Percentiles rank a stretch among this genome's conserved stretches.
Evolutionary conservation across 2,329 filamentous ascomycete genomes (phyloP).

Genomic region (Alternaria sp.): DNA sequence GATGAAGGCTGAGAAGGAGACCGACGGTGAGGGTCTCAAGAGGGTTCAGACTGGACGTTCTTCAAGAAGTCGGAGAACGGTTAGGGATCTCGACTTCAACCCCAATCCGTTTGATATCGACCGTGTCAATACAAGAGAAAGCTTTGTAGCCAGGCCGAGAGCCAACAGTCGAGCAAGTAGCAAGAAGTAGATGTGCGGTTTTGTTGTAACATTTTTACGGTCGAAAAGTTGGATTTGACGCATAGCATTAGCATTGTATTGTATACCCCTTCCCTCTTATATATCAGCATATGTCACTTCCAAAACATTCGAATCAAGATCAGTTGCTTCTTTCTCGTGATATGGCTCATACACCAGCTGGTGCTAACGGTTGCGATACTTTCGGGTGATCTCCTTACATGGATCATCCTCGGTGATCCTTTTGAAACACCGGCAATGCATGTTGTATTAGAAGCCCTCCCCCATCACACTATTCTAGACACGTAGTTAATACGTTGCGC

Average conservation of each 20-base stretch:
- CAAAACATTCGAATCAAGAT: slow-evolving; percentile 12
- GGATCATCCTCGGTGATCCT: slow-evolving; percentile 5
- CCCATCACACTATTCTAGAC: slow-evolving; percentile 18
- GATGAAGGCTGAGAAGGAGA: slow-evolving; percentile 52
- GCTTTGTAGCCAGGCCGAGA: slow-evolving; percentile 48
- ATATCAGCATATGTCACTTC: slow-evolving; percentile 10
- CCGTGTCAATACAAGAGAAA: slow-evolving; percentile 58
- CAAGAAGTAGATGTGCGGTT: slow-evolving; percentile 14
- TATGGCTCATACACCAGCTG: not conserved
- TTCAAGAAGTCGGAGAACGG: slow-evolving; percentile 34
- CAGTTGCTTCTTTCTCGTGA: slow-evolving; percentile 1
- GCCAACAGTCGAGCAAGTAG: slow-evolving; percentile 32
- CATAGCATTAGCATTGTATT: slow-evolving; percentile 31
- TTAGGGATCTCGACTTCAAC: slow-evolving; percentile 46
- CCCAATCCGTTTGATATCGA: slow-evolving; percentile 61
- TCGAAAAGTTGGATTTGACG: slow-evolving; percentile 15
- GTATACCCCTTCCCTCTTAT: slow-evolving; percentile 33
- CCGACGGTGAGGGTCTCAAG: slow-evolving; percentile 35
- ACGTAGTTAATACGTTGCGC: slow-evolving; percentile 17
- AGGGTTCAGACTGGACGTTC: slow-evolving; percentile 45
- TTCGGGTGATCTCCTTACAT: not conserved
- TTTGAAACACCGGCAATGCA: slow-evolving; percentile 1
- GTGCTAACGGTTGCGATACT: not conserved
- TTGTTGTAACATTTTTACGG: slow-evolving; percentile 10
- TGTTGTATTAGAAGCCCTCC: not conserved